Evolutionary conservation across 2,329 filamentous ascomycete species (phyloP), one percentile per base, ranked within the genome.

Genomic region (Alternaria sp.): DNA sequence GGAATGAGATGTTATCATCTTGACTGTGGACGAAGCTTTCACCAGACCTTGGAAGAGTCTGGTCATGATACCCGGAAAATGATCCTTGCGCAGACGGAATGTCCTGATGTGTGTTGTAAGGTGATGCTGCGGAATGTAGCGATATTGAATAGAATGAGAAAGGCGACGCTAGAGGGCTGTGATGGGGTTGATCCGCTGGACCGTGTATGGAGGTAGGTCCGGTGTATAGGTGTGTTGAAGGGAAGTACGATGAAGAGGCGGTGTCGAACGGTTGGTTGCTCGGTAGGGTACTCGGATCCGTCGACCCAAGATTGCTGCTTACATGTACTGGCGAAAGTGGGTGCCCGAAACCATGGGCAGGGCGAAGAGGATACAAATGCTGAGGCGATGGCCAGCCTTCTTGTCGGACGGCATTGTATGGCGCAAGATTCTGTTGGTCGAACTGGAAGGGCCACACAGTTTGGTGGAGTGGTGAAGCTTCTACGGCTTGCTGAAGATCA

Each of bases 251-350:
- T 4, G 62, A 64, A n/a, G 62, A 44, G 7, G 40, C 12, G 11
- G 47, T 15, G 15, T 57, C 43, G 10, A 54, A 45, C 3, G 19
- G 32, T 12, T 57, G 44, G 9, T 21, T 55, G 50, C 62, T 65
- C 25, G 54, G 40, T 17, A 58, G 54, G 4, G 59, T 61, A n/a
- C 57, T 64, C 28, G 54, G 59, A n/a, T 25, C 19, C 12, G 55
- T 19, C 15, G 50, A 26, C 30, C 7, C 17, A 32, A 40, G 7
- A 17, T 49, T 28, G 5, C 30, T 44, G 11, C 40, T 59, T 17
- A n/a, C n/a, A 30, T 49, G 4, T 4, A 19, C 5, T 32, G 15
- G 56, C 7, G 30, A 40, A n/a, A 17, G 21, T 17, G 32, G 51
- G 19, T 44, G 10, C 5, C n/a, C 13, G 6, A 12, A 9, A 6